phyloP scores from a whole-genome alignment of 2,329 filamentous ascomycete species.

The Hypocrella siamensis region DNA sequence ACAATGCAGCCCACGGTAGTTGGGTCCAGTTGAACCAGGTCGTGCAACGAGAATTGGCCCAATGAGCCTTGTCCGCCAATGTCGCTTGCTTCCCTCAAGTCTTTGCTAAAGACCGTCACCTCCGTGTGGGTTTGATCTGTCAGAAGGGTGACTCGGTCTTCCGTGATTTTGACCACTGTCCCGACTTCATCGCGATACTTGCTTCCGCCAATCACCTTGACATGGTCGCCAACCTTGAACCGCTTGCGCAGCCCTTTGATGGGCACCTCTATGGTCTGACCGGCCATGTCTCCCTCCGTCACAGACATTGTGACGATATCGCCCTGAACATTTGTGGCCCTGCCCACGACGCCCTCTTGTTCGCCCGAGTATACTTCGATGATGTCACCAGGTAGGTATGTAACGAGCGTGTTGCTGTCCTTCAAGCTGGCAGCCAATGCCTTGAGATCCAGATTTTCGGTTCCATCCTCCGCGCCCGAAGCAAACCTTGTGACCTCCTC shows the following conservation, averaged over 20 bases:
- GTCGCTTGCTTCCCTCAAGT: slow-evolving; percentile 83
- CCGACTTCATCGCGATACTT: slow-evolving; percentile 90
- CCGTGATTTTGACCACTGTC: slow-evolving; percentile 87
- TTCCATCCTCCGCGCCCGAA: slow-evolving; percentile 75
- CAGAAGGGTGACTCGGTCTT: slow-evolving; percentile 82
- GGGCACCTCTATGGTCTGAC: slow-evolving; percentile 81
- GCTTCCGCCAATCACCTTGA: slow-evolving; percentile 95
- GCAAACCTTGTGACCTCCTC: slow-evolving; percentile 96
- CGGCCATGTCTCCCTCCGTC: slow-evolving; percentile 63
- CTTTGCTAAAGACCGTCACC: slow-evolving; percentile 95
- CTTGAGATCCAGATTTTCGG: slow-evolving; percentile 82
- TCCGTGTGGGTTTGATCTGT: slow-evolving; percentile 88
- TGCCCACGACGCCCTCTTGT: slow-evolving; percentile 80
- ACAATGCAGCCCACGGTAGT: slow-evolving; percentile 86
- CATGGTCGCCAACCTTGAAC: slow-evolving; percentile 87
- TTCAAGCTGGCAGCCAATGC: slow-evolving; percentile 83
- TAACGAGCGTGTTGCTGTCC: slow-evolving; percentile 62
- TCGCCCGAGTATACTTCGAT: slow-evolving; percentile 94
- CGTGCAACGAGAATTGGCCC: slow-evolving; percentile 84
- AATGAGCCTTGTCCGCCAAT: slow-evolving; percentile 71
- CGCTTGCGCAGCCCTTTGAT: slow-evolving; percentile 84
- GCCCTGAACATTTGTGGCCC: slow-evolving; percentile 69
- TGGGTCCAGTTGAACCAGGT: slow-evolving; percentile 85
- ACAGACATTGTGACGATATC: slow-evolving; percentile 87
- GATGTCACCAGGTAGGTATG: slow-evolving; percentile 85